Base-by-base conservation (phyloP, 23 red algal species). In the Pyropia haitanensis region DNA sequence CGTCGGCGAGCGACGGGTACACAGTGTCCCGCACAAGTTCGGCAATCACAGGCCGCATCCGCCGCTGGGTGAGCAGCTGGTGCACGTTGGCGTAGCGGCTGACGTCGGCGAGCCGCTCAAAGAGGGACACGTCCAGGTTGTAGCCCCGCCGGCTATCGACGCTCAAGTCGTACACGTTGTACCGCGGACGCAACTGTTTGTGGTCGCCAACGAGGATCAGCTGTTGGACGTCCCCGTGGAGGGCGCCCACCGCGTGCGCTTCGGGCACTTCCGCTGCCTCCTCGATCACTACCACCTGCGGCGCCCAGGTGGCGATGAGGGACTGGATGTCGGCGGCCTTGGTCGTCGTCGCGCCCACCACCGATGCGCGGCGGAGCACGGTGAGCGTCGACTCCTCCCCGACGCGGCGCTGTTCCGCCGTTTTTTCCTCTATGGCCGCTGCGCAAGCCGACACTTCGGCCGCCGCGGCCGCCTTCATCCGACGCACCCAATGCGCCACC, bases 131-230 rank as follows among this genome's bases (percentile, higher is more conserved):
- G 54, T 85, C 80, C 33, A 85, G 39, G 17, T 31, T 61, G 48
- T 74, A 65, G 0, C 56, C 15, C 14, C 27, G 15, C 18, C 44
- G 18, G 30, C 54, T 54, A 30, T 53, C 80, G 7, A 10, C 20
- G 39, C 49, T 57, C 14, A 85, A n/a, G 2, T 44, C 23, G 68
- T 64, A 85, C 24, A 60, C 60, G 6, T 39, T 23, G 21, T 64
- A 18, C 53, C 56, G 65, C 27, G 80, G 80, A 26, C 80, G 54
- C 28, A 85, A 59, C 19, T 85, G 80, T 16, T 65, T 32, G 51
- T 85, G 80, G 65, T 85, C 80, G 14, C 80, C 80, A 46, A 85
- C 65, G 5, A 85, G 30, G 20, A 85, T 49, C 20, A 85, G 27
- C 63, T 85, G 80, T 21, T 85, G 63, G 0, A 61, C 44, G 14